Conservation (phyloP, 1,284 basidiomycete genomes). For the Takashimella tepidaria region DNA sequence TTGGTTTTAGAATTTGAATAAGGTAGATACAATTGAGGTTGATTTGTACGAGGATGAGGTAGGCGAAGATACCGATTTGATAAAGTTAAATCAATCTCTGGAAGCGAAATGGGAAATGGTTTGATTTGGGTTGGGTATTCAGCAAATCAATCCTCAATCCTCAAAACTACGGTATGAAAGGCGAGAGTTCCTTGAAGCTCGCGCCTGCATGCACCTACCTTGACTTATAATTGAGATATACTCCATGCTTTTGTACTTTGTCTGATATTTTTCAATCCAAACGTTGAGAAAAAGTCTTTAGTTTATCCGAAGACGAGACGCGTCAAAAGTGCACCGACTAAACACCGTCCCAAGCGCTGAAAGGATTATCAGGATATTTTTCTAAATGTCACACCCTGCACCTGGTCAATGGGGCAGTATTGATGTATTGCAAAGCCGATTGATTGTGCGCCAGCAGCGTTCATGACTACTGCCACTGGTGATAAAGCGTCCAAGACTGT, state of each 20-base stretch:
- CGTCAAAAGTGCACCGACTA: too few species aligned
- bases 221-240: conserved; percentile 26
- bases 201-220: too few species aligned
- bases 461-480: background rate
- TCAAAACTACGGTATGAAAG: background rate
- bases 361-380: too few species aligned
- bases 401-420: background rate
- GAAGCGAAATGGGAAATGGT: background rate
- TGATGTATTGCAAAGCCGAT: background rate
- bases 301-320: too few species aligned
- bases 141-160: too few species aligned
- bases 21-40: conserved; percentile 38
- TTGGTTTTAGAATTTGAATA: conserved; percentile 8
- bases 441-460: background rate
- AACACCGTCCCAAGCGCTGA: too few species aligned
- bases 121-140: too few species aligned
- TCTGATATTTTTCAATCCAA: background rate
- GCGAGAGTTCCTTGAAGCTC: too few species aligned
- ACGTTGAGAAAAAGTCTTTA: too few species aligned
- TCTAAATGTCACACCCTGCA: background rate
- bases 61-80: conserved; percentile 36
- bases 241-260: conserved; percentile 15
- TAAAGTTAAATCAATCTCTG: conserved; percentile 30
- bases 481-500: background rate
- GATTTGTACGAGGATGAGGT: conserved; percentile 43